Conservation (phyloP, 345 rosid species). For the Syzygium oleosum region DNA sequence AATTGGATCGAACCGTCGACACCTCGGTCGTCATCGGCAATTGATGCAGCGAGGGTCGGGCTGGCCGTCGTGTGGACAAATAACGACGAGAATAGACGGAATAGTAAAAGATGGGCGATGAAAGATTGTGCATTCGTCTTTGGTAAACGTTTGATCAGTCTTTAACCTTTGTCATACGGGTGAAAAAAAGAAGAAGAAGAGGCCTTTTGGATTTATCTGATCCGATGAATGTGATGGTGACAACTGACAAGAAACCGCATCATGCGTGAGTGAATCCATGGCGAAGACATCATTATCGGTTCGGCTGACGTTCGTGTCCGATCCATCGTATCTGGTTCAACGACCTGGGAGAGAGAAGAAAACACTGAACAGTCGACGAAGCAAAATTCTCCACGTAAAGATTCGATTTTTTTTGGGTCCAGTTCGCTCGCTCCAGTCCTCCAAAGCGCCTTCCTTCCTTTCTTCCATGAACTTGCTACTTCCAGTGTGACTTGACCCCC, state of each 20-base stretch:
- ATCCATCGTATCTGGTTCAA: no score
- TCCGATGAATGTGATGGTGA: background rate
- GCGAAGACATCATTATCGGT: background rate
- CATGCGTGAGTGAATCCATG: background rate
- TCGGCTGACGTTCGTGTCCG: background rate
- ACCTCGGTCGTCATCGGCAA: background rate
- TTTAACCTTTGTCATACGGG: background rate
- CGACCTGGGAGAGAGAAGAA: background rate
- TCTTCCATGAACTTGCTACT: background rate
- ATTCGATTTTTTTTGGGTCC: background rate
- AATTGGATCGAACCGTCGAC: no score
- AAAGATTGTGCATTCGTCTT: background rate
- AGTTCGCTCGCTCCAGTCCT: background rate
- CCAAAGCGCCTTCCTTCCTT: background rate
- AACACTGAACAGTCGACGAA: no score
- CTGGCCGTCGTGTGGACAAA: background rate
- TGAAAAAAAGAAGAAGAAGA: no score
- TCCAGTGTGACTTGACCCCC: background rate
- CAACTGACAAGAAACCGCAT: background rate
- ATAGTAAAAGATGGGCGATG: background rate
- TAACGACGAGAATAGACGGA: background rate
- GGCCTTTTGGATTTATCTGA: fast-evolving
- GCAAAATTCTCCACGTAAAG: background rate
- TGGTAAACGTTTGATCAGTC: background rate
- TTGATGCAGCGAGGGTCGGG: background rate